A percentile compares a stretch with the other conserved stretches of the same genome.
Evolutionary conservation across 768 basidiomycete species (phyloP).

Genomic region (Pulveroboletus sp.): DNA sequence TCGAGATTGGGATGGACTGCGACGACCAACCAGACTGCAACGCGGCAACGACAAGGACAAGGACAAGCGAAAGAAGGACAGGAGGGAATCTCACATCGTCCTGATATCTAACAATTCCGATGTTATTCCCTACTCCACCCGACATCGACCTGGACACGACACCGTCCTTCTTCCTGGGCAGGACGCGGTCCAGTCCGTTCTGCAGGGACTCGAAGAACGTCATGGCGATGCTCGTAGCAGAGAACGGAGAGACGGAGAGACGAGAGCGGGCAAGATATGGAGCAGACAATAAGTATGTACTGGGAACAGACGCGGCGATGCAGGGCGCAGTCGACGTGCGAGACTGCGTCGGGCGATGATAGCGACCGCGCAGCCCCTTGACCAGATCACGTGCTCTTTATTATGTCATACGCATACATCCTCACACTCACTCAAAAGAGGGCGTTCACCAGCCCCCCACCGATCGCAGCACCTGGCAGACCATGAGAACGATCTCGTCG

Average conservation of each 20-base stretch:
- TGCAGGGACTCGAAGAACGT: conserved; percentile 27
- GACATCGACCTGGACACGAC: conserved; percentile 34
- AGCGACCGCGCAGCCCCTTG: too few relatives aligned
- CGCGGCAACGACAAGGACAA: conserved; percentile 5
- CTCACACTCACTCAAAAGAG: conserved; percentile 34
- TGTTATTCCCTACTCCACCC: conserved; percentile 49
- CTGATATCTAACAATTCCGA: conserved; percentile 46
- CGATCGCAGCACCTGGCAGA: conserved; percentile 44
- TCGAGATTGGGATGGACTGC: conserved; percentile 20
- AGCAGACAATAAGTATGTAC: conserved; percentile 7
- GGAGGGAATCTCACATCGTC: conserved; percentile 59
- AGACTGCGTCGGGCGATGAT: neutral
- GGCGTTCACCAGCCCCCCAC: conserved; percentile 44
- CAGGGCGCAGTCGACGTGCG: conserved; percentile 9
- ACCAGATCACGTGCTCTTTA: conserved; percentile 20
- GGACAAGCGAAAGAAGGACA: neutral
- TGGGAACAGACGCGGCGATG: conserved; percentile 5
- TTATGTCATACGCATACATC: conserved; percentile 16
- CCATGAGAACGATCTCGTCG: neutral
- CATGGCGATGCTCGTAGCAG: conserved; percentile 11
- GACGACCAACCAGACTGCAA: conserved; percentile 14
- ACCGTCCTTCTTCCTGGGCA: conserved; percentile 18
- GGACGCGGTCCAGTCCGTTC: conserved; percentile 28
- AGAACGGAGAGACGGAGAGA: neutral
- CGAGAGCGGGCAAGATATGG: neutral